phyloP scores from a whole-genome alignment of 75 land plant genomes.

The Adiantum capillusveneris region DNA sequence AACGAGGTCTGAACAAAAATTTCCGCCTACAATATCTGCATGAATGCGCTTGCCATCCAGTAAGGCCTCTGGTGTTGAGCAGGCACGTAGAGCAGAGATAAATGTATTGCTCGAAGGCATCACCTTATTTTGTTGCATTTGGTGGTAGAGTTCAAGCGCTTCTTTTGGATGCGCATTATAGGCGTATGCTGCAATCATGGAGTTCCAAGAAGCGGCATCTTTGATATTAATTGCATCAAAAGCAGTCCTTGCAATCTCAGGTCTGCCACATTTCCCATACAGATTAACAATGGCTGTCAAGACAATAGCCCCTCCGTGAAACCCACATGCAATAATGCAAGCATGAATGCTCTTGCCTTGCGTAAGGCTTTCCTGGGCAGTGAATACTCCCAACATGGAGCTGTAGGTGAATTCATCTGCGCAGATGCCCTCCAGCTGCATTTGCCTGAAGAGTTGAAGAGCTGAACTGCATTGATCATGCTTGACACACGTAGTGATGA shows the following conservation, averaged over 20 bases:
- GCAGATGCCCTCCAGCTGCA: constrained; percentile 6
- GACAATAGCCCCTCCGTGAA: not conserved
- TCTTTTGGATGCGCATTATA: constrained; percentile 10
- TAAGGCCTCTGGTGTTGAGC: constrained; percentile 12
- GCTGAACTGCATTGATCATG: not conserved
- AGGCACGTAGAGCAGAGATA: constrained; percentile 6
- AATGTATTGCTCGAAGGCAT: constrained; percentile 7
- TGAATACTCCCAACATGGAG: not conserved
- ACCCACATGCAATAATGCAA: not conserved
- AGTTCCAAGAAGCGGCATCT: constrained; percentile 15
- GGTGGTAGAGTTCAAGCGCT: constrained; percentile 6
- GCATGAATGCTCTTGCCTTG: constrained; percentile 6
- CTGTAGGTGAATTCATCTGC: constrained; percentile 1
- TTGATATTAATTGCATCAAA: constrained; percentile 6
- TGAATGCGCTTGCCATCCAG: constrained; percentile 9
- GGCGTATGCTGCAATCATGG: constrained; percentile 16
- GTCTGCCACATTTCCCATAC: constrained; percentile 19
- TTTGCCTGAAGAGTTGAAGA: constrained; percentile 6
- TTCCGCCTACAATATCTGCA: constrained; percentile 17
- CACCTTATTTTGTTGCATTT: constrained; percentile 10
- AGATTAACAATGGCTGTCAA: not conserved
- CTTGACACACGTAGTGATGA: constrained; percentile 1
- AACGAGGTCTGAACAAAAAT: constrained; percentile 11
- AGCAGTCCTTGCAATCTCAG: constrained; percentile 4
- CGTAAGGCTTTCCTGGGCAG: not conserved